Conservation (phyloP, 495 filamentous ascomycete genomes). For the Sordaria brevicollis region DNA sequence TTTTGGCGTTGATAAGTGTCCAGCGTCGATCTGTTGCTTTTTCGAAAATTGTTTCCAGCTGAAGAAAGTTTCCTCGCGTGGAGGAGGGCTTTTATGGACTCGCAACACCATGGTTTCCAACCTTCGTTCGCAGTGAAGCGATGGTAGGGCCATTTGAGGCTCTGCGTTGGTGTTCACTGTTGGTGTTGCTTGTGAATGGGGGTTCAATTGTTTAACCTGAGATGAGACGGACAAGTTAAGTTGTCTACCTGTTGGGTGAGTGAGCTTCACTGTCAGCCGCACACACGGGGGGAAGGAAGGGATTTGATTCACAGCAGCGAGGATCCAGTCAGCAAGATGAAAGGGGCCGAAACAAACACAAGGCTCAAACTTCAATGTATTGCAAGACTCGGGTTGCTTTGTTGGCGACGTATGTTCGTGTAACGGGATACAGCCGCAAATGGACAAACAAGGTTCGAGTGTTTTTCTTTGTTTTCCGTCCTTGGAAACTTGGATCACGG, state of each 20-base stretch:
- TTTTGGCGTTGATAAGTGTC: not conserved
- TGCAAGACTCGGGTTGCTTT: not conserved
- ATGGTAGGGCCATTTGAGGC: not conserved
- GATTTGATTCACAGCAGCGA: too few species aligned
- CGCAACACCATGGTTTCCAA: not conserved
- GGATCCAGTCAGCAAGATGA: too few species aligned
- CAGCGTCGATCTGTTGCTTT: not conserved
- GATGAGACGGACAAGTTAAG: too few species aligned
- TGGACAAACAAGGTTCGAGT: not conserved
- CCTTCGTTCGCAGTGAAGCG: not conserved
- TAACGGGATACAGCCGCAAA: not conserved
- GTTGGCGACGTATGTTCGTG: not conserved
- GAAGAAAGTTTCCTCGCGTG: not conserved
- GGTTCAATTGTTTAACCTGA: not conserved
- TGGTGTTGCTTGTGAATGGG: not conserved
- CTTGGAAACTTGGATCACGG: not conserved
- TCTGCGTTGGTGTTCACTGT: not conserved
- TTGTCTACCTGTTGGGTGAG: too few species aligned
- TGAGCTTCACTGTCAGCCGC: too few species aligned
- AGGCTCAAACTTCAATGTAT: not conserved
- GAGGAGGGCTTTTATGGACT: not conserved
- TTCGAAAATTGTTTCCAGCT: not conserved
- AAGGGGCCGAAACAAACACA: not conserved
- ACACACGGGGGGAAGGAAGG: too few species aligned
- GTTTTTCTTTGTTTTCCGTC: not conserved